Percentiles rank a stretch among this genome's conserved stretches.
phyloP scores from a whole-genome alignment of 2,329 filamentous ascomycete species.

The Epichloe festucae region DNA sequence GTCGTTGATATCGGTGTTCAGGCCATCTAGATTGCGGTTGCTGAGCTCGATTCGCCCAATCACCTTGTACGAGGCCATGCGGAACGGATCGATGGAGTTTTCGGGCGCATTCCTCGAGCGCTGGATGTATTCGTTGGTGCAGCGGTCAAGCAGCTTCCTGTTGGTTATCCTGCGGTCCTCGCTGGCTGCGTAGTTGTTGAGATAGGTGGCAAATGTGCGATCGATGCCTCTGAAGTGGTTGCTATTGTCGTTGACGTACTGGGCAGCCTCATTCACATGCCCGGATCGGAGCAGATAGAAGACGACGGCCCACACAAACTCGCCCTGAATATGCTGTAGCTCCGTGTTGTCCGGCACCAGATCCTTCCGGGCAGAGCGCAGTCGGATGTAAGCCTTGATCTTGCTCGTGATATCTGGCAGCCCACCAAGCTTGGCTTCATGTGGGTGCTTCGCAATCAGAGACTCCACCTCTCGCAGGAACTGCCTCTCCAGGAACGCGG shows the following conservation, averaged over 20 bases:
- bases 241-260: slow-evolving; percentile 71
- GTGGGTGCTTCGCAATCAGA: slow-evolving; percentile 68
- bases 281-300: slow-evolving; percentile 85
- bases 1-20: slow-evolving; percentile 54
- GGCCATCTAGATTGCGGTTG: slow-evolving; percentile 49
- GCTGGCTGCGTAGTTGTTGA: slow-evolving; percentile 69
- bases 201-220: slow-evolving; percentile 76
- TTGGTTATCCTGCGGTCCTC: slow-evolving; percentile 61
- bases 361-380: slow-evolving; percentile 69
- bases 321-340: slow-evolving; percentile 65
- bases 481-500: slow-evolving; percentile 64
- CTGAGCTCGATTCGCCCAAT: slow-evolving; percentile 65
- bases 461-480: slow-evolving; percentile 69
- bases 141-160: slow-evolving; percentile 70
- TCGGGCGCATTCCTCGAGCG: slow-evolving; percentile 73
- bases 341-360: slow-evolving; percentile 70
- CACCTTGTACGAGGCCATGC: slow-evolving; percentile 96
- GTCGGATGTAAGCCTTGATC: slow-evolving; percentile 80
- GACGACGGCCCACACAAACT: slow-evolving; percentile 87
- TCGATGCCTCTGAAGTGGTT: slow-evolving; percentile 81
- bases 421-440: slow-evolving; percentile 80
- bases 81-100: slow-evolving; percentile 82
- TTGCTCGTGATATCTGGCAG: slow-evolving; percentile 80
- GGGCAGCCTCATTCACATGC: slow-evolving; percentile 68
- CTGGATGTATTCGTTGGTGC: slow-evolving; percentile 81